Evolutionary conservation across 805 yeast genomes (phyloP), one percentile per base, ranked within the genome.

Genomic region (Candida nemodendra): DNA sequence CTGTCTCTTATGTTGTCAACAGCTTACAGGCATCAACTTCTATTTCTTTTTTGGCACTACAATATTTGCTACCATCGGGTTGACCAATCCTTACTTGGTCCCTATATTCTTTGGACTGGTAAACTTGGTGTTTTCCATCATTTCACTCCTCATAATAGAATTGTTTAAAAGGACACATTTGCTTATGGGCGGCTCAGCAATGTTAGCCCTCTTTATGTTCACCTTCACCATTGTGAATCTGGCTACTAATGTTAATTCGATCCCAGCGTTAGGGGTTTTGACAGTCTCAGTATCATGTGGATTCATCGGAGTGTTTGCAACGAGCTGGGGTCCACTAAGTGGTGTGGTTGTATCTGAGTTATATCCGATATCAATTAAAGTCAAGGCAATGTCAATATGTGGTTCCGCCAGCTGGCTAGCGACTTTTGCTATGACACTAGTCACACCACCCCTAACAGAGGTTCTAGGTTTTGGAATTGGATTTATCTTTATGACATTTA

Each of bases 251-350:
- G 50, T 27, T 14, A 61, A 38, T 66, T 65, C 21, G 38, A 34
- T 50, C 39, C 56, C 42, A 31, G 67, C 75, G 24, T 81, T 81
- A 35, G 54, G 65, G 23, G 69, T 71, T 3, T 68, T 79, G 76
- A 76, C 83, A 54, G 69, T 71, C 36, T 61, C 79, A 27, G 69
- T 84, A 4, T 78, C 87, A 56, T 59, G 62, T 37, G 52, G 74
- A 26, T 83, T 76, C 59, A 78, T 83, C 36, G 69, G 75, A 47
- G 69, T 69, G 40, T 83, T 84, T 61, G 86, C 89, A 2, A 65
- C 78, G 16, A 77, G 85, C 11, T 79, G 87, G 82, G 90, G 89
- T 3, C 87, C 89, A 24, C 74, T 84, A 41, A 71, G 79, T n/a
- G 76, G 74, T 59, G 74, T 79, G 17, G 66, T 82, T 34, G 78